Percentiles rank a stretch among this genome's conserved stretches.
phyloP scores from a whole-genome alignment of 768 basidiomycete genomes.

The Xerocomus spinulosus region DNA sequence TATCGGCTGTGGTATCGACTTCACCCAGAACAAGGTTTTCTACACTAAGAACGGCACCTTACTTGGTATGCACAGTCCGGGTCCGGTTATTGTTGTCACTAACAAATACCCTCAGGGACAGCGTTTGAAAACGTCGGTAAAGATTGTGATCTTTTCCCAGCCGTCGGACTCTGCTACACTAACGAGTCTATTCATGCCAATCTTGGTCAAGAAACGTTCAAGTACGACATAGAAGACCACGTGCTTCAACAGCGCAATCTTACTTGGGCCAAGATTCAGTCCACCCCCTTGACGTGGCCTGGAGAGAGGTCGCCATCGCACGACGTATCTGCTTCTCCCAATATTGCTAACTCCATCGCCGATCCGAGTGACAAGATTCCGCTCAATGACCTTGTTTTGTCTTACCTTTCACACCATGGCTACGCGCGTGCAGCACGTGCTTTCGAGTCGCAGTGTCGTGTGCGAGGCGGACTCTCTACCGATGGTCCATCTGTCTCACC shows the following conservation, averaged over 20 bases:
- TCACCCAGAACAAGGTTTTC: conserved; percentile 72
- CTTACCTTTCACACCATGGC: conserved; percentile 83
- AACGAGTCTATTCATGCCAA: conserved; percentile 80
- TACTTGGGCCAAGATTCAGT: conserved; percentile 65
- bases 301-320: conserved; percentile 13
- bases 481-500: conserved; percentile 2
- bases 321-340: conserved; percentile 3
- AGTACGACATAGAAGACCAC: conserved; percentile 85
- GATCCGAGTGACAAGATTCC: conserved; percentile 54
- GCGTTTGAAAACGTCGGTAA: conserved; percentile 72
- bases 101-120: conserved; percentile 39
- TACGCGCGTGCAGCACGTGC: conserved; percentile 68
- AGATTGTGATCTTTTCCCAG: conserved; percentile 68
- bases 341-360: conserved; percentile 12
- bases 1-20: conserved; percentile 92
- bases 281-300: conserved; percentile 49
- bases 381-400: conserved; percentile 68
- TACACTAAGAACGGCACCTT: conserved; percentile 85
- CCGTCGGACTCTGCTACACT: conserved; percentile 80
- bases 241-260: conserved; percentile 64
- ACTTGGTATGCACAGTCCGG: conserved; percentile 43
- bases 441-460: conserved; percentile 50
- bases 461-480: conserved; percentile 23
- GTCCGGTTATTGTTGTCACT: conserved; percentile 7
- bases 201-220: conserved; percentile 83